These are phyloP conservation scores for Plasmodium malariae DNA, from an alignment of 169 alveolate species.

Conservation along the genomic window DNA sequence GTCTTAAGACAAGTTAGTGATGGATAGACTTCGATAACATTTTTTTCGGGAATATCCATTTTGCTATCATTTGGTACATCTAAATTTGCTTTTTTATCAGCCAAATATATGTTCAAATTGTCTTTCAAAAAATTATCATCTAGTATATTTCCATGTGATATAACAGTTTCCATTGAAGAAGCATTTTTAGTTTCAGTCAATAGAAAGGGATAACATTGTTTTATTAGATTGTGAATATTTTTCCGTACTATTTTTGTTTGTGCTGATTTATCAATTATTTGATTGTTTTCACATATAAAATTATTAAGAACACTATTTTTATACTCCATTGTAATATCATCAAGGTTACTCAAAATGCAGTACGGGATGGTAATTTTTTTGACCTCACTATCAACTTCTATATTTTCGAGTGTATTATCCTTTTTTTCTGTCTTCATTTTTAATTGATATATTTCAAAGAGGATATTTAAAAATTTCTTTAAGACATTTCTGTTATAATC, in stretches of 20 bases:
- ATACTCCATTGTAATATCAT: neutral
- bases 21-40: conserved; percentile 38
- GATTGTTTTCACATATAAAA: neutral
- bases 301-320: neutral
- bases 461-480: conserved; percentile 12
- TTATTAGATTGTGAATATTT: conserved; percentile 48
- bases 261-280: neutral
- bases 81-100: neutral
- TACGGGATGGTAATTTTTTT: conserved; percentile 27
- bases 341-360: conserved; percentile 23
- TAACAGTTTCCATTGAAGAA: conserved; percentile 3
- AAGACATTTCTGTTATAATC: conserved; percentile 13
- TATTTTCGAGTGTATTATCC: neutral
- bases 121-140: neutral
- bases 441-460: conserved; percentile 36
- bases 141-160: conserved; percentile 72
- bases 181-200: conserved; percentile 54
- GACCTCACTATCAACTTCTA: neutral
- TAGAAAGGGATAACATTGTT: conserved; percentile 53
- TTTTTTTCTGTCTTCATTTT: conserved; percentile 1
- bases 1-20: conserved; percentile 38
- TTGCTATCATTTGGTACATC: neutral
- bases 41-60: neutral
- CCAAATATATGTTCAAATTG: no score
- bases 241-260: conserved; percentile 27